Evolutionary conservation across 2,329 filamentous ascomycete species (phyloP), one percentile per base, ranked within the genome.

Genomic region (Westerdykella aurantiaca): DNA sequence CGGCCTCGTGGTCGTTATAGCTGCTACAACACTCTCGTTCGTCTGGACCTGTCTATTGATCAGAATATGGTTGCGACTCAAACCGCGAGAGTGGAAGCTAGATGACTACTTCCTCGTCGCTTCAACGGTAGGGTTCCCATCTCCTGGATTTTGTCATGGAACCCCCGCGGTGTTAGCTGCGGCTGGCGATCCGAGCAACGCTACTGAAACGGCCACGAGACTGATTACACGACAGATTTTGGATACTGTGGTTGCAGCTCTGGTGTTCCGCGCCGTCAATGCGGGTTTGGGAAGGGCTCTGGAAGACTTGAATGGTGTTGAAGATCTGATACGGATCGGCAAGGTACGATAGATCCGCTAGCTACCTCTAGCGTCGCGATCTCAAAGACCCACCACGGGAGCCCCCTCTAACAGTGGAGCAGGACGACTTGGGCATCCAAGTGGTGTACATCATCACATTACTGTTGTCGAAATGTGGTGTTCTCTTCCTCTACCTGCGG

Each of bases 1-100:
- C 13, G 61, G 60, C n/a, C 47, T 66, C n/a, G 52, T 66, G 7
- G 54, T 62, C 7, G 57, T 65, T 22, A 57, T 57, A 0, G 58
- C 57, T 14, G 57, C 52, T 10, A 44, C 50, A 3, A 58, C 57
- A 4, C 38, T 63, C 18, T 54, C 56, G 6, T 66, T 64, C 44
- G 53, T 64, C 10, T 55, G 55, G 51, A 47, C 50, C 1, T 66
- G 61, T 39, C 56, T 58, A 12, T 22, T 58, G 23, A 63, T 66
- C 3, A 54, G 63, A 18, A 41, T 61, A 34, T 65, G 56, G 51
- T 39, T 64, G 38, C 56, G 61, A n/a, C 39, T 42, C 7, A 51
- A 56, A 31, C 51, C 52, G 3, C 53, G 54, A 21, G 56, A 64
- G 23, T 66, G 61, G 63, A 58, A 51, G 42, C 50, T 52, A 25